Evolutionary conservation across 495 filamentous ascomycete genomes (phyloP).

Genomic region (Pseudomonodictys pantanalensis): DNA sequence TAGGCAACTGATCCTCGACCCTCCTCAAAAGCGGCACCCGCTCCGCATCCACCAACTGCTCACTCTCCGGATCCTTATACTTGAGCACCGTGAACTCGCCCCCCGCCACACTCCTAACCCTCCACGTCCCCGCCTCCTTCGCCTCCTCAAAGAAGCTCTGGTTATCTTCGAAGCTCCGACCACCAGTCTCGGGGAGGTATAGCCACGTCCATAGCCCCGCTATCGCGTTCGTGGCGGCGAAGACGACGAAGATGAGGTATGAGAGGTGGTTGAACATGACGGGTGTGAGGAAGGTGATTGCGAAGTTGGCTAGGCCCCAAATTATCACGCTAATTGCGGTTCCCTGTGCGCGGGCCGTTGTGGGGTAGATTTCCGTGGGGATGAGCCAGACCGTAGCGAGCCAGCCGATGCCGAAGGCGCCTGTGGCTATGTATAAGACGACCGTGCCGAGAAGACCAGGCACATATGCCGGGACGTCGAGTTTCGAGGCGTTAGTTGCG

Average conservation of each 20-base stretch:
- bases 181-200: slow-evolving; percentile 53
- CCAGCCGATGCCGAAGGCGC: slow-evolving; percentile 58
- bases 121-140: slow-evolving; percentile 47
- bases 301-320: slow-evolving; percentile 58
- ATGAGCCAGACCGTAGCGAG: slow-evolving; percentile 56
- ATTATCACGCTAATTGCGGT: slow-evolving; percentile 53
- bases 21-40: slow-evolving; percentile 43
- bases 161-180: slow-evolving; percentile 56
- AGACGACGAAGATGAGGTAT: slow-evolving; percentile 56
- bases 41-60: slow-evolving; percentile 42
- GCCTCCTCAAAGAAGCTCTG: slow-evolving; percentile 54
- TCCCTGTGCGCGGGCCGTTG: slow-evolving; percentile 52
- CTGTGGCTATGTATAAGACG: slow-evolving; percentile 51
- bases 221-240: slow-evolving; percentile 52
- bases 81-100: slow-evolving; percentile 51
- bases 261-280: slow-evolving; percentile 56
- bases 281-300: slow-evolving; percentile 54
- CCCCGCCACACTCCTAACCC: slow-evolving; percentile 47
- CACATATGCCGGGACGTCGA: slow-evolving; percentile 40
- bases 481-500: slow-evolving; percentile 36
- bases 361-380: slow-evolving; percentile 59
- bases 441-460: slow-evolving; percentile 49
- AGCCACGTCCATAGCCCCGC: slow-evolving; percentile 53
- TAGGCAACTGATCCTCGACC: slow-evolving; percentile 38
- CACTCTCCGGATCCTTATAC: slow-evolving; percentile 34